phyloP scores from a whole-genome alignment of 441 rosid genomes.

The Populus hybrid region DNA sequence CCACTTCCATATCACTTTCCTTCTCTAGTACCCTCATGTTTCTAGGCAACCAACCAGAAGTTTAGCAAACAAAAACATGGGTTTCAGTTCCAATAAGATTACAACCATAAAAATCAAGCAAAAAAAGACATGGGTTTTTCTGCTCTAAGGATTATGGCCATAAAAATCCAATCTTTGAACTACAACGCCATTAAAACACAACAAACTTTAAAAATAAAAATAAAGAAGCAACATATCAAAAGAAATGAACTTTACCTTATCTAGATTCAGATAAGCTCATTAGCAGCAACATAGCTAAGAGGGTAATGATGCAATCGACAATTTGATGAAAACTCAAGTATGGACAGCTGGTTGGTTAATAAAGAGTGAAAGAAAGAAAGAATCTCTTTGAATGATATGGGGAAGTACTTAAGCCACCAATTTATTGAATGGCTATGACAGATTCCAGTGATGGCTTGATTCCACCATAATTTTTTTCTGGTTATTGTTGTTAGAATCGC shows the following conservation, averaged over 20 bases:
- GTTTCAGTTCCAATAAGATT: too few relatives aligned
- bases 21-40: too few relatives aligned
- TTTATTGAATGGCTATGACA: neutral
- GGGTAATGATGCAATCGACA: neutral
- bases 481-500: neutral
- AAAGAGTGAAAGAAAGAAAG: neutral
- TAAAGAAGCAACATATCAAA: neutral
- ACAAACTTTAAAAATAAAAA: neutral
- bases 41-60: too few relatives aligned
- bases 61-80: too few relatives aligned
- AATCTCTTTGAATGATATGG: neutral
- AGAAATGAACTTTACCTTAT: neutral
- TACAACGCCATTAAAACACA: too few relatives aligned
- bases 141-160: too few relatives aligned
- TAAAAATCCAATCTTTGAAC: too few relatives aligned
- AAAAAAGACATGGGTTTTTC: too few relatives aligned
- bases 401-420: conserved; percentile 1
- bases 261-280: neutral
- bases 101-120: too few relatives aligned
- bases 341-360: neutral
- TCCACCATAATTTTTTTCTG: neutral
- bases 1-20: too few relatives aligned
- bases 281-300: neutral
- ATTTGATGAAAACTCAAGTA: neutral
- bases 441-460: neutral